These are phyloP conservation scores for Binderoboletus segoi DNA, from an alignment of 1,284 basidiomycete species.

Conservation along the genomic window DNA sequence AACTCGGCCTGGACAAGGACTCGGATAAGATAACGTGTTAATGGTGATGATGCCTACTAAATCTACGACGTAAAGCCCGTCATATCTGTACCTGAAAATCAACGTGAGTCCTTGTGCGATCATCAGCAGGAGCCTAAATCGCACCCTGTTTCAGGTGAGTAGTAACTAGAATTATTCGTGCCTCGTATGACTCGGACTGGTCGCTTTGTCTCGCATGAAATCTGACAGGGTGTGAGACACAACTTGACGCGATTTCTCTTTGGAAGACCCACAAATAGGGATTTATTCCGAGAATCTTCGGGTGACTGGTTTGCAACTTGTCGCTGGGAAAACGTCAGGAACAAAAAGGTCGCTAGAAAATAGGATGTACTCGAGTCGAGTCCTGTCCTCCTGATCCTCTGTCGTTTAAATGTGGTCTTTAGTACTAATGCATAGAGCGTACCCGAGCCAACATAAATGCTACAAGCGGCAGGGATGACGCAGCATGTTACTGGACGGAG, in stretches of 20 bases:
- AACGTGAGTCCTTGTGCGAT: neutral
- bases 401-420: neutral
- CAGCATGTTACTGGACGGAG: neutral
- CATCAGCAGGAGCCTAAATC: neutral
- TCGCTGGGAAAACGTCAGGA: conserved; percentile 1
- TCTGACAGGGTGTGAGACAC: conserved; percentile 14
- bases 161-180: conserved; percentile 22
- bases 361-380: conserved; percentile 17
- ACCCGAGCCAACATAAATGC: conserved; percentile 45
- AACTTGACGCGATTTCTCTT: neutral
- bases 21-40: too few species aligned
- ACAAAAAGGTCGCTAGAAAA: neutral
- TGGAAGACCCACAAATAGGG: conserved; percentile 32
- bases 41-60: conserved; percentile 16
- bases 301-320: conserved; percentile 42
- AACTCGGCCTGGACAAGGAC: conserved; percentile 21
- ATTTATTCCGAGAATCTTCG: conserved; percentile 33
- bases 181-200: conserved; percentile 48
- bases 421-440: neutral
- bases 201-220: conserved; percentile 35
- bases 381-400: conserved; percentile 30
- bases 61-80: conserved; percentile 47
- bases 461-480: conserved; percentile 16
- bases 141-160: conserved; percentile 39
- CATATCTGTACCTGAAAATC: conserved; percentile 44